Evolutionary conservation across 805 yeast species (phyloP).

Genomic region (Candida ovalis): DNA sequence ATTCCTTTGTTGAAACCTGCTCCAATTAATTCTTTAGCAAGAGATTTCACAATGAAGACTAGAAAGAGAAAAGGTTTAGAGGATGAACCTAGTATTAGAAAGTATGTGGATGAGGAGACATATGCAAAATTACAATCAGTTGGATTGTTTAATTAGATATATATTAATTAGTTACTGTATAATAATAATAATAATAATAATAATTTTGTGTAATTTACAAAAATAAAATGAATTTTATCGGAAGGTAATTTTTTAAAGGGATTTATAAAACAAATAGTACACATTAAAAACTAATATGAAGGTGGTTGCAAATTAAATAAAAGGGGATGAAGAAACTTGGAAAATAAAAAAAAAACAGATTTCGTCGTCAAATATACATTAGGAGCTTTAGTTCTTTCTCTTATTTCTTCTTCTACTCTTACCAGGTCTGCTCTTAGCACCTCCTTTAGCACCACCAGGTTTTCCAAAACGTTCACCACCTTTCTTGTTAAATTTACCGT

Average conservation of each 20-base stretch:
- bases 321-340: no score
- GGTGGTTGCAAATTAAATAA: no score
- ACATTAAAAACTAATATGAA: no score
- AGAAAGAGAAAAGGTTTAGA: constrained; percentile 82
- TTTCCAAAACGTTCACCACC: constrained; percentile 1
- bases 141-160: constrained; percentile 14
- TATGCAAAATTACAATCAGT: constrained; percentile 43
- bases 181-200: neutral
- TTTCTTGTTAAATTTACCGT: constrained; percentile 8
- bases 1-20: constrained; percentile 78
- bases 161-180: neutral
- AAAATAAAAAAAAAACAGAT: no score
- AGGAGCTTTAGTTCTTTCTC: constrained; percentile 9
- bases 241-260: neutral
- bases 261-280: no score
- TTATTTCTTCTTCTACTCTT: constrained; percentile 47
- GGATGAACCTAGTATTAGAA: constrained; percentile 63
- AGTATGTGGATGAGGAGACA: constrained; percentile 63
- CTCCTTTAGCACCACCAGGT: constrained; percentile 41
- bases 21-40: constrained; percentile 60
- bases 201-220: no score
- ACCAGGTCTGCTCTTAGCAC: constrained; percentile 46
- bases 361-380: neutral
- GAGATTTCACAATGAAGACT: constrained; percentile 88
- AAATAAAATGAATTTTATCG: neutral